These are phyloP conservation scores for Penicillium sp. DNA, from an alignment of 2,329 filamentous ascomycete species.

Conservation along the genomic window DNA sequence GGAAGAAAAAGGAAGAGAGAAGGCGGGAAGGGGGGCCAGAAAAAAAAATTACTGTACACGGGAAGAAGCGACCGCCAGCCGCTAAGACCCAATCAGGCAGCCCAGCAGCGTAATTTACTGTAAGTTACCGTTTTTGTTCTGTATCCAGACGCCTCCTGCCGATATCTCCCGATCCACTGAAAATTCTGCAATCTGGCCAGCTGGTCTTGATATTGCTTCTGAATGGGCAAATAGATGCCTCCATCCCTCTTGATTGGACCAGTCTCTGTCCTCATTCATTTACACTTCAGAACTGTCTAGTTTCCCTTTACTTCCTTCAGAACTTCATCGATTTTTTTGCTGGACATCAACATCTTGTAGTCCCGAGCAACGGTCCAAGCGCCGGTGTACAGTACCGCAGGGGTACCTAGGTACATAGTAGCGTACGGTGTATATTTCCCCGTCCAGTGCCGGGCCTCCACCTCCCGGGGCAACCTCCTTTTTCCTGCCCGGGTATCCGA, in stretches of 20 bases:
- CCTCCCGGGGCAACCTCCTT: slow-evolving; percentile 27
- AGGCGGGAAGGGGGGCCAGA: slow-evolving; percentile 33
- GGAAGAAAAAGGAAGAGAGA: slow-evolving; percentile 46
- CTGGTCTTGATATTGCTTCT: background rate
- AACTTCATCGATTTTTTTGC: background rate
- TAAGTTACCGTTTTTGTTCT: slow-evolving; percentile 9
- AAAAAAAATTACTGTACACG: slow-evolving; percentile 40
- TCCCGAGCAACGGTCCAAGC: slow-evolving; percentile 26
- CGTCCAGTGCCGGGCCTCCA: slow-evolving; percentile 22
- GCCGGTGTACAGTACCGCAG: slow-evolving; percentile 10
- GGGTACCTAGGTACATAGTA: slow-evolving; percentile 9
- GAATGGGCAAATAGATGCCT: background rate
- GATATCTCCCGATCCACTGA: slow-evolving; percentile 40
- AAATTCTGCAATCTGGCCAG: slow-evolving; percentile 18
- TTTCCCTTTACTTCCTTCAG: background rate
- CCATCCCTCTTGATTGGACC: background rate
- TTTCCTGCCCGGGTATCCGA: slow-evolving; percentile 33
- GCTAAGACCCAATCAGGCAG: slow-evolving; percentile 30
- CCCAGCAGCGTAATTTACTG: slow-evolving; percentile 7
- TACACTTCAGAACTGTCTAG: background rate
- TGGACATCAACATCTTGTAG: slow-evolving; percentile 11
- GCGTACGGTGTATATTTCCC: slow-evolving; percentile 21
- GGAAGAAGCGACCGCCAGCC: slow-evolving; percentile 37
- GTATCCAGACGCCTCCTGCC: slow-evolving; percentile 26
- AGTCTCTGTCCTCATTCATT: background rate